phyloP scores from a whole-genome alignment of 345 rosid genomes.

The Gossypium rotundifolium region DNA sequence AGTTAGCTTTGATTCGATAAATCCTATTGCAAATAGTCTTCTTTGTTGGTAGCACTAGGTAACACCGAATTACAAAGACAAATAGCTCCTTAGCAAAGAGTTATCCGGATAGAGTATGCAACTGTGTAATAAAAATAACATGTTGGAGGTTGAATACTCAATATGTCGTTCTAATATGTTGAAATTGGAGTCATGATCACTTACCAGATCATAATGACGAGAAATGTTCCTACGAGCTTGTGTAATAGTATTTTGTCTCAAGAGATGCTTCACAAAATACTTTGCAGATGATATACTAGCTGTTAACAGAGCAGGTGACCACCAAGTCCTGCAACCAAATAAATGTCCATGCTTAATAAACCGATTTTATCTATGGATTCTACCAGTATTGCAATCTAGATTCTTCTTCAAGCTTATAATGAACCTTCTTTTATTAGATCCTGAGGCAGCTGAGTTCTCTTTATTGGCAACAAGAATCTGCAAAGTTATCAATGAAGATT shows the following conservation, averaged over 20 bases:
- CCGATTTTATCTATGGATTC: background rate
- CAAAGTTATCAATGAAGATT: background rate
- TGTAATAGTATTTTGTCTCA: conserved; percentile 66
- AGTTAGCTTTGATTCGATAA: background rate
- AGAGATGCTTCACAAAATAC: conserved; percentile 62
- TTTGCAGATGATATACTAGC: conserved; percentile 75
- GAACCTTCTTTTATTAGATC: conserved; percentile 55
- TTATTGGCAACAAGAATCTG: conserved; percentile 14
- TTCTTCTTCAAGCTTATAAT: background rate
- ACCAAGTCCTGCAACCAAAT: conserved; percentile 65
- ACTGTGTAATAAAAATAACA: background rate
- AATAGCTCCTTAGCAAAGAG: background rate
- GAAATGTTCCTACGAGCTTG: conserved; percentile 92
- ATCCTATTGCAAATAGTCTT: too few relatives aligned
- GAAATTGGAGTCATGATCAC: background rate
- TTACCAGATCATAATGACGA: conserved; percentile 87
- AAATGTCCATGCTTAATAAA: background rate
- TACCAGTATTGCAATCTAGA: background rate
- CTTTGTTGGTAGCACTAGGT: background rate
- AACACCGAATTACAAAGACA: background rate
- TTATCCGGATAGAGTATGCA: background rate
- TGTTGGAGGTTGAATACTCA: background rate
- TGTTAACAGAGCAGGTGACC: conserved; percentile 76
- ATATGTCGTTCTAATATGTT: background rate
- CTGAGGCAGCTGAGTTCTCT: conserved; percentile 25